These are phyloP conservation scores for Botrytis aclada DNA, from an alignment of 2,329 filamentous ascomycete species.

Conservation along the genomic window DNA sequence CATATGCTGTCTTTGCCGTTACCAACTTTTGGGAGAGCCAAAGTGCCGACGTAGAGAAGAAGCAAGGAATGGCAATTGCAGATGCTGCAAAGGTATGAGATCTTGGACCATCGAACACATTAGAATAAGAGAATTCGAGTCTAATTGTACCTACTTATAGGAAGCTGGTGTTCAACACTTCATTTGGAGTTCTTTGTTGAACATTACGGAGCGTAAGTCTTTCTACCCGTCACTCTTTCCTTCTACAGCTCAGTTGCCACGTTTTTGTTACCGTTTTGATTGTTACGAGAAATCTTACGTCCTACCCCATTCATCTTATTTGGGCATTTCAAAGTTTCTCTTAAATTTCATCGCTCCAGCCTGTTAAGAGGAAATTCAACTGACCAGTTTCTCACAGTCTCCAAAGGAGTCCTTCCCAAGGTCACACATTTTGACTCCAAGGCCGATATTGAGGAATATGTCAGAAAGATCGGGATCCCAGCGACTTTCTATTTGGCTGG, in stretches of 20 bases:
- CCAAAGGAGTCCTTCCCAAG: conserved; percentile 42
- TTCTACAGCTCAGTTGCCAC: background rate
- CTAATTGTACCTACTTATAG: conserved; percentile 26
- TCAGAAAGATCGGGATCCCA: conserved; percentile 41
- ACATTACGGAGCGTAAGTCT: conserved; percentile 42
- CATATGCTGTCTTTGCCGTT: conserved; percentile 37
- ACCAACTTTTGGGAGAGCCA: conserved; percentile 39
- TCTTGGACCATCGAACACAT: too few relatives aligned
- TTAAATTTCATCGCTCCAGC: background rate
- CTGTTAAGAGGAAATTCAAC: background rate
- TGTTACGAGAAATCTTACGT: background rate
- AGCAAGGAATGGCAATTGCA: conserved; percentile 48
- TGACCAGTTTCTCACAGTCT: conserved; percentile 34
- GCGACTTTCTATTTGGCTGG: conserved; percentile 49
- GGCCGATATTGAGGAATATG: conserved; percentile 40
- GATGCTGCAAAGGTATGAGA: conserved; percentile 44
- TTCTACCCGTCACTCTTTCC: background rate
- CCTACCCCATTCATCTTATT: background rate
- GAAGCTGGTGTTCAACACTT: conserved; percentile 45
- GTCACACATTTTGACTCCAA: conserved; percentile 44
- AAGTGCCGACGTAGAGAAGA: conserved; percentile 42
- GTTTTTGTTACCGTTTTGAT: background rate
- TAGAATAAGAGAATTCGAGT: background rate
- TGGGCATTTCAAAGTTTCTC: background rate
- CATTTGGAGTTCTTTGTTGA: conserved; percentile 46